Evolutionary conservation across 345 rosid species (phyloP).

Genomic region (Gossypium sturtianum): DNA sequence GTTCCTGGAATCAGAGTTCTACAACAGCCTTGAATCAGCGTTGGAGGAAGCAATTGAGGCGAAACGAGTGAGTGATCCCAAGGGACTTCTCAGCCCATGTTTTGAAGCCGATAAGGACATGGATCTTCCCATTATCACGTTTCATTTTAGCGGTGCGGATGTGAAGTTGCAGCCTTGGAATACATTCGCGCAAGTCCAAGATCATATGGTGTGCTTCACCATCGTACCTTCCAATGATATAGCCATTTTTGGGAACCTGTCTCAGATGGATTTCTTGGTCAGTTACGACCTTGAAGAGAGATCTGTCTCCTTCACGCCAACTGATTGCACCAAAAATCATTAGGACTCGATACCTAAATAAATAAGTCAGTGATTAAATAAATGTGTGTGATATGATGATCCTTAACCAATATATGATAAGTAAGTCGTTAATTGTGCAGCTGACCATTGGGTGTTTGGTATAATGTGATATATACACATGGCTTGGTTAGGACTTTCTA

Average conservation of each 20-base stretch:
- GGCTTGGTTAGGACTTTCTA: no score
- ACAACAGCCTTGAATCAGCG: conserved; percentile 21
- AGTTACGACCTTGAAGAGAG: conserved; percentile 38
- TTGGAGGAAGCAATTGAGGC: conserved; percentile 23
- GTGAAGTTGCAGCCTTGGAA: conserved; percentile 39
- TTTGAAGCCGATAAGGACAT: conserved; percentile 5
- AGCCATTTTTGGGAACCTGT: conserved; percentile 34
- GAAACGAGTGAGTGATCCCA: conserved; percentile 32
- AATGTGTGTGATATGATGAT: neutral
- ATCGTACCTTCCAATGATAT: conserved; percentile 23
- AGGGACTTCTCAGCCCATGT: conserved; percentile 28
- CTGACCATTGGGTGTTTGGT: neutral
- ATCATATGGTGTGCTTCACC: conserved; percentile 31
- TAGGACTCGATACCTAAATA: neutral
- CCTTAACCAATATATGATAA: neutral
- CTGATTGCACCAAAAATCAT: conserved; percentile 29
- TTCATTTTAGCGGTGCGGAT: conserved; percentile 36
- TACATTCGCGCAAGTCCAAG: conserved; percentile 21
- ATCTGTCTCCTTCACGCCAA: conserved; percentile 37
- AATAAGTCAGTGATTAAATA: neutral
- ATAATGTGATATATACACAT: no score
- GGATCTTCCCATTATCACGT: conserved; percentile 37
- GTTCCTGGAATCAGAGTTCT: conserved; percentile 34
- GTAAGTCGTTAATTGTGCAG: no score
- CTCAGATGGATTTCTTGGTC: conserved; percentile 35